Evolutionary conservation across 768 basidiomycete genomes (phyloP).

Genomic region (Boletus pseudopeckii): DNA sequence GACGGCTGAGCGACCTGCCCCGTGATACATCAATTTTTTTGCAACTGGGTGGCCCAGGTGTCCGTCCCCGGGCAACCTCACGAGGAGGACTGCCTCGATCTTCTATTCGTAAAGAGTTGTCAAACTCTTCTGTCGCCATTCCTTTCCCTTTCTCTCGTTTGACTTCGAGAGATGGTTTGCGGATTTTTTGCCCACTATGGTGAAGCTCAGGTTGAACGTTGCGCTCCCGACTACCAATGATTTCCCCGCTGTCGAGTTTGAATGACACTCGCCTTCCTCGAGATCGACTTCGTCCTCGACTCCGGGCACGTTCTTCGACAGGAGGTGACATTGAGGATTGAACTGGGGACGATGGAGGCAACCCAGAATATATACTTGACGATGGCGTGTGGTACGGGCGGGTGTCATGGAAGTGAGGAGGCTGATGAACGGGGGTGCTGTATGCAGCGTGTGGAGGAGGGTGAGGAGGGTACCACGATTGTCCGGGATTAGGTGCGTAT

Average conservation of each 20-base stretch:
- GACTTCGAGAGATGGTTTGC: conserved; percentile 5
- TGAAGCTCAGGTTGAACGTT: conserved; percentile 2
- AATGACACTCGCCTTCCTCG: conserved; percentile 59
- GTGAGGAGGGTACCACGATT: conserved; percentile 17
- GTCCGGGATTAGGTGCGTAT: conserved; percentile 18
- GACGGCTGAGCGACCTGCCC: conserved; percentile 21
- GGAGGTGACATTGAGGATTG: conserved; percentile 37
- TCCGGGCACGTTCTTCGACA: conserved; percentile 32
- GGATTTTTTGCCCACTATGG: conserved; percentile 3
- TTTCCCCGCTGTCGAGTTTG: conserved; percentile 34
- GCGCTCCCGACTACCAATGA: conserved; percentile 2
- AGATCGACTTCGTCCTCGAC: conserved; percentile 48
- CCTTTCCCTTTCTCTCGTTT: conserved; percentile 18
- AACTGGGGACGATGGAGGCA: conserved; percentile 54
- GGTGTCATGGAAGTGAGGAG: conserved; percentile 17
- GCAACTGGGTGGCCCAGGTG: conserved; percentile 24
- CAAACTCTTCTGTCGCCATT: conserved; percentile 4
- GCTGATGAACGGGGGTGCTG: conserved; percentile 8
- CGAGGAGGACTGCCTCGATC: conserved; percentile 10
- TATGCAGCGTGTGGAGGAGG: conserved; percentile 7
- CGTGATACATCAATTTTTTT: conserved; percentile 15
- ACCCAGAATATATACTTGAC: conserved; percentile 43
- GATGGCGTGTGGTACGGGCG: conserved; percentile 28
- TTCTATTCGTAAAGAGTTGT: conserved; percentile 10
- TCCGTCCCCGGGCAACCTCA: conserved; percentile 21